Conservation (phyloP, 306 rosid genomes). For the Cercis canadensis region DNA sequence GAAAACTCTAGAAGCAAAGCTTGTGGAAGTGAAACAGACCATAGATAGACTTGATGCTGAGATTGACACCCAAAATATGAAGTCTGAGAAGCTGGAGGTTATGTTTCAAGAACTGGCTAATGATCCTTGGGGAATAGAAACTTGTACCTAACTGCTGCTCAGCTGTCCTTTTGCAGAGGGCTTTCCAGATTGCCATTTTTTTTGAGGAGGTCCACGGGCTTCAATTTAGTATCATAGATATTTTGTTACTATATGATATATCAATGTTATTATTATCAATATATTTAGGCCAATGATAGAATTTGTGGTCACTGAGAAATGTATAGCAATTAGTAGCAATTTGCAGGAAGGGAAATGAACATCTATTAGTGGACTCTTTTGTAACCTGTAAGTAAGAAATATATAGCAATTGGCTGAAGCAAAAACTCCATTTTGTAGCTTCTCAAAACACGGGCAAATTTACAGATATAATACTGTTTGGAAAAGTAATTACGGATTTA, state of each 20-base stretch:
- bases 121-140: slow-evolving; percentile 56
- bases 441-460: too few relatives aligned
- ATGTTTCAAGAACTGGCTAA: slow-evolving; percentile 49
- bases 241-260: background rate
- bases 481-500: too few relatives aligned
- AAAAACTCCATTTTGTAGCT: too few relatives aligned
- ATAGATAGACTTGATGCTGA: slow-evolving; percentile 41
- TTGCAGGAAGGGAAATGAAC: background rate
- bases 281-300: background rate
- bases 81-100: slow-evolving; percentile 33
- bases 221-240: too few relatives aligned
- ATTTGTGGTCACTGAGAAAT: background rate
- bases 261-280: background rate
- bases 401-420: background rate
- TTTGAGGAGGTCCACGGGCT: too few relatives aligned
- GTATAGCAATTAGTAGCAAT: background rate
- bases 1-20: slow-evolving; percentile 33
- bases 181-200: too few relatives aligned
- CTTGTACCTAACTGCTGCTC: background rate
- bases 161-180: background rate
- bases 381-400: too few relatives aligned
- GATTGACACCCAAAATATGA: slow-evolving; percentile 21
- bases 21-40: slow-evolving; percentile 27
- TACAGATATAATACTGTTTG: too few relatives aligned
- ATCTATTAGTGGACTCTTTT: too few relatives aligned